A percentile compares a stretch with the other conserved stretches of the same genome.
Conservation (phyloP, 1,284 basidiomycete genomes). For the Wallemia mellicola region DNA sequence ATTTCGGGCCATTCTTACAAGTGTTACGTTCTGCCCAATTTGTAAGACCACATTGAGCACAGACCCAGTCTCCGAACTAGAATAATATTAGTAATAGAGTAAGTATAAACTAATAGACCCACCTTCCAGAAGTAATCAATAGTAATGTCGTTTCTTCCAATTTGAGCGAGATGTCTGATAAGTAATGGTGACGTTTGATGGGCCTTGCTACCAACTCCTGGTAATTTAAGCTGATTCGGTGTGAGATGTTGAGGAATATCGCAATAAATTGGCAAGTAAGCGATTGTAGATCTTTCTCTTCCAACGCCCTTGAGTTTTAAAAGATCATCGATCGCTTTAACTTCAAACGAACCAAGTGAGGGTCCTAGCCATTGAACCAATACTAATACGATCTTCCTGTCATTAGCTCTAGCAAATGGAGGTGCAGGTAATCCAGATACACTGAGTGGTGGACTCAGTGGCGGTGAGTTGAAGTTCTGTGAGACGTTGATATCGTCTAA, state of each 20-base stretch:
- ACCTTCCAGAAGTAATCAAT: conserved; percentile 1
- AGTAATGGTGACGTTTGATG: background rate
- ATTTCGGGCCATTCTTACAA: background rate
- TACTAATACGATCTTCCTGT: background rate
- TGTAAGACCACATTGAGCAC: background rate
- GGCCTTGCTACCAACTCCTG: background rate
- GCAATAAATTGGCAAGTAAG: background rate
- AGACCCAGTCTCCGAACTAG: conserved; percentile 1
- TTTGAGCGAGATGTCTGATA: background rate
- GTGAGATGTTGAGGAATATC: background rate
- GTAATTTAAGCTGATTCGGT: background rate
- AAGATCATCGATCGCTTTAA: background rate
- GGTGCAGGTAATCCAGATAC: background rate
- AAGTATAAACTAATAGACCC: background rate
- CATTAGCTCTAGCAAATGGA: background rate
- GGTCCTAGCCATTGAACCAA: background rate
- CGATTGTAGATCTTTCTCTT: background rate
- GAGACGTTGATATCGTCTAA: background rate
- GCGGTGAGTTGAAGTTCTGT: background rate
- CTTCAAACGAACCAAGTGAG: background rate
- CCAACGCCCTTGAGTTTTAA: background rate
- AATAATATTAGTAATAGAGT: background rate
- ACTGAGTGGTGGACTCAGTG: background rate
- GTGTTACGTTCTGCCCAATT: conserved; percentile 1
- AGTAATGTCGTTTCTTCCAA: background rate